Conservation (phyloP, 768 basidiomycete genomes). For the Phlegmacium glaucopus region DNA sequence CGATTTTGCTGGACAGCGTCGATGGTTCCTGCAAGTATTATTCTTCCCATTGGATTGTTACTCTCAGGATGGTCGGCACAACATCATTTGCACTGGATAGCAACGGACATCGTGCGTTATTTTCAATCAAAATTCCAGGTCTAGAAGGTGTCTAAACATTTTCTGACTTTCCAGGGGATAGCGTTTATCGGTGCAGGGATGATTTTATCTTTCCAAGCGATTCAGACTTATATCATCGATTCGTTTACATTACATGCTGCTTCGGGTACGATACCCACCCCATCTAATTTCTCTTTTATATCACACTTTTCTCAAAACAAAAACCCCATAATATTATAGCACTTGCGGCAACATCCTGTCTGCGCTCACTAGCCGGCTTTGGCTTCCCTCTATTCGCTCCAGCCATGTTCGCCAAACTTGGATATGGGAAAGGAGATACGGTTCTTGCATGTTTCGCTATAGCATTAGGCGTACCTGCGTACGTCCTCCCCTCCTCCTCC, state of each 20-base stretch:
- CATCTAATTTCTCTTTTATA: too few species aligned
- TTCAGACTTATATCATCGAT: conserved; percentile 69
- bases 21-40: conserved; percentile 54
- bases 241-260: conserved; percentile 64
- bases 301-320: too few species aligned
- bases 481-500: too few species aligned
- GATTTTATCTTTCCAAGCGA: conserved; percentile 57
- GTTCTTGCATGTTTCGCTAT: conserved; percentile 59
- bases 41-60: conserved; percentile 66
- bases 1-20: conserved; percentile 35
- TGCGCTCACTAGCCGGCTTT: conserved; percentile 68
- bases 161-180: conserved; percentile 42
- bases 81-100: conserved; percentile 62
- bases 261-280: conserved; percentile 57
- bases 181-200: conserved; percentile 52
- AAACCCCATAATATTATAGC: conserved; percentile 39
- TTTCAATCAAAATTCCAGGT: background rate
- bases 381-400: conserved; percentile 79
- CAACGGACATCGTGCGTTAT: conserved; percentile 54
- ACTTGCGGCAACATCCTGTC: conserved; percentile 58
- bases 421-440: conserved; percentile 68
- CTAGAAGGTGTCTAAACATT: background rate
- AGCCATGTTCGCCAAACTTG: conserved; percentile 59
- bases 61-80: conserved; percentile 71
- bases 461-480: conserved; percentile 59